These are phyloP conservation scores for Sistotremastrum niveocremeum DNA, from an alignment of 768 basidiomycete genomes.

Conservation along the genomic window DNA sequence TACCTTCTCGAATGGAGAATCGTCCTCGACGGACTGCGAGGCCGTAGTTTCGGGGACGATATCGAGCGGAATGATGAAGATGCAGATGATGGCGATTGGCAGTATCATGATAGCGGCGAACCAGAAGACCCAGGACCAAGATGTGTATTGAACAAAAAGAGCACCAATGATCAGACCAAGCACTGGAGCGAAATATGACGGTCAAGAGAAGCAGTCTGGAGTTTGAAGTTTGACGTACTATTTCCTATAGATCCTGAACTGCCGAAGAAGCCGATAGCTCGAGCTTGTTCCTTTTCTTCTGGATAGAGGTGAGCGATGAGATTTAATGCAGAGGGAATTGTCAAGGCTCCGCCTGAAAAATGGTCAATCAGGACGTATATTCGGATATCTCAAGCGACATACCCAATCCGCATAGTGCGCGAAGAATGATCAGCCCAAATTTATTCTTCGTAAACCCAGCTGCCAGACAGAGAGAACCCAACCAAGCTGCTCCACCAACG, in stretches of 20 bases:
- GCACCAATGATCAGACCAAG: slow-evolving; percentile 5
- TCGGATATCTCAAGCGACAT: too few relatives aligned
- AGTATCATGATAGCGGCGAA: slow-evolving; percentile 2
- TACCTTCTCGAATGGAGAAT: too few relatives aligned
- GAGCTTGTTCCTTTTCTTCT: slow-evolving; percentile 30
- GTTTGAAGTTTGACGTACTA: slow-evolving; percentile 12
- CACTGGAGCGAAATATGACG: background rate
- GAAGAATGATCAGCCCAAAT: slow-evolving; percentile 34
- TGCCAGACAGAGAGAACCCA: slow-evolving; percentile 31
- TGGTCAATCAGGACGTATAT: background rate
- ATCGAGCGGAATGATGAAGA: slow-evolving; percentile 3
- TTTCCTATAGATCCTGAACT: slow-evolving; percentile 33
- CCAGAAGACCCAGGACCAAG: slow-evolving; percentile 4
- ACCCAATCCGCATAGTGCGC: slow-evolving; percentile 26
- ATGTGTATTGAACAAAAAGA: slow-evolving; percentile 3
- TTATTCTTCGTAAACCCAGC: slow-evolving; percentile 34
- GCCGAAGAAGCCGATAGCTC: slow-evolving; percentile 34
- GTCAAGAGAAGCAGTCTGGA: too few relatives aligned
- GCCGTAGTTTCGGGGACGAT: background rate
- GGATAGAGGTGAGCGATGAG: slow-evolving; percentile 39
- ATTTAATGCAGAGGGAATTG: slow-evolving; percentile 36
- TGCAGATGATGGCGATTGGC: background rate
- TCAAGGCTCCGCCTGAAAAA: slow-evolving; percentile 30
- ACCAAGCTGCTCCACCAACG: slow-evolving; percentile 22
- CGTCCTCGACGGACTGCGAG: too few relatives aligned